Evolutionary conservation across 2,329 filamentous ascomycete genomes (phyloP), one percentile per base, ranked within the genome.

Genomic region (Emergomyces africanus): DNA sequence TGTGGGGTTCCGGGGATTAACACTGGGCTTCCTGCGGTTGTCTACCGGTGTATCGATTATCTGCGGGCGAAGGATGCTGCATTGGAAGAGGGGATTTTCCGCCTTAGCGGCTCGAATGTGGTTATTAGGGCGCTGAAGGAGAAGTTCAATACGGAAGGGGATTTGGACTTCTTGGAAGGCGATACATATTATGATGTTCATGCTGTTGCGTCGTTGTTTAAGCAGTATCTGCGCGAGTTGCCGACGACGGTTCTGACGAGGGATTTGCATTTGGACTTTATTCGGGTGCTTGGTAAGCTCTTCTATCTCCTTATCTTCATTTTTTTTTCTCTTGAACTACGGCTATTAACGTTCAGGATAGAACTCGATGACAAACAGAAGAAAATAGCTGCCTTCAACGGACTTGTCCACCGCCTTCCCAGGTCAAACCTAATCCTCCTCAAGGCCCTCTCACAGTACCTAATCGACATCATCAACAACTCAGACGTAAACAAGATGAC

Each of bases 401-500:
- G 85, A 50, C 82, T 99, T 20, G 88, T 95, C 5, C 85, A 89
- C 70, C 83, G 82, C 64, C 80, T 99, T 35, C 94, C 94, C 0
- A 79, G 81, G 61, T 83, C 87, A 41, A 99, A 99, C 63, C 83
- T 86, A 53, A 85, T 88, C 2, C 78, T 99, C 49, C 79, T 99
- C 44, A 86, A 87, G 67, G 90, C 95, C 63, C 77, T 99, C 59
- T 89, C 92, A 54, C 84, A 88, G 3, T 96, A 96, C 75, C 75
- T 99, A 66, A 89, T 96, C 69, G 87, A 88, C 68, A 92, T 99
- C 66, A 90, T 96, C 69, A 90, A 94, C 72, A 90, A 96, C 66
- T 80, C 90, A 6, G 86, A 89, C 66, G 79, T 87, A 62, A 99
- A 99, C 78, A 97, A 96, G 79, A 99, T 99, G 94, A 96, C 89